These are phyloP conservation scores for Phaeophleospora eucalypticola DNA, from an alignment of 2,329 filamentous ascomycete genomes.

Conservation along the genomic window DNA sequence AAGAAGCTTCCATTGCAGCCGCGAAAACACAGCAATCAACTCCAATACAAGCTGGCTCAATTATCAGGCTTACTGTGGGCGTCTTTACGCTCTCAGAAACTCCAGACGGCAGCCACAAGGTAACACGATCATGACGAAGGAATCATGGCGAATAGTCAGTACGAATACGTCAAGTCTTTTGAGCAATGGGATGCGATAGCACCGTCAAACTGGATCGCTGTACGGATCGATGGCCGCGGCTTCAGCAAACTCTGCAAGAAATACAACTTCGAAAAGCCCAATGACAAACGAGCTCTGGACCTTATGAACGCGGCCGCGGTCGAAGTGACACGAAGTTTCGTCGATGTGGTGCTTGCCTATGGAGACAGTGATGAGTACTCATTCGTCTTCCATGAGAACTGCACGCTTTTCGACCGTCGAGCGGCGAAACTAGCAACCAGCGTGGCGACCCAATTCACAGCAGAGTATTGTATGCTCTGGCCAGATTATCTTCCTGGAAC, in stretches of 20 bases:
- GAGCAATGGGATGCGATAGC: conserved; percentile 77
- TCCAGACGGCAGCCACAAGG: conserved; percentile 3
- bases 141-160: conserved; percentile 54
- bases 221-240: conserved; percentile 87
- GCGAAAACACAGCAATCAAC: too few species aligned
- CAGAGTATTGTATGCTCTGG: conserved; percentile 85
- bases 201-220: conserved; percentile 91
- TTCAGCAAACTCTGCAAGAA: conserved; percentile 66
- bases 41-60: too few species aligned
- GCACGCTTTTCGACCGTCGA: conserved; percentile 78
- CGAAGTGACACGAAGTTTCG: conserved; percentile 74
- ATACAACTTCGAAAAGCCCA: conserved; percentile 86
- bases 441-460: conserved; percentile 87
- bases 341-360: conserved; percentile 83
- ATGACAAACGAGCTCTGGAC: conserved; percentile 79
- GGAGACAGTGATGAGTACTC: conserved; percentile 94
- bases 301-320: conserved; percentile 94
- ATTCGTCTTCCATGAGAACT: conserved; percentile 58
- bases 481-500: conserved; percentile 57
- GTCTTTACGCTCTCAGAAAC: too few species aligned
- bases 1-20: too few species aligned
- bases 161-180: conserved; percentile 88
- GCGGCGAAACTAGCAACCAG: conserved; percentile 87
- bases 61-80: too few species aligned
- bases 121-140: too few species aligned